Base-by-base conservation (phyloP, 345 rosid species). In the Microthlaspi erraticum region DNA sequence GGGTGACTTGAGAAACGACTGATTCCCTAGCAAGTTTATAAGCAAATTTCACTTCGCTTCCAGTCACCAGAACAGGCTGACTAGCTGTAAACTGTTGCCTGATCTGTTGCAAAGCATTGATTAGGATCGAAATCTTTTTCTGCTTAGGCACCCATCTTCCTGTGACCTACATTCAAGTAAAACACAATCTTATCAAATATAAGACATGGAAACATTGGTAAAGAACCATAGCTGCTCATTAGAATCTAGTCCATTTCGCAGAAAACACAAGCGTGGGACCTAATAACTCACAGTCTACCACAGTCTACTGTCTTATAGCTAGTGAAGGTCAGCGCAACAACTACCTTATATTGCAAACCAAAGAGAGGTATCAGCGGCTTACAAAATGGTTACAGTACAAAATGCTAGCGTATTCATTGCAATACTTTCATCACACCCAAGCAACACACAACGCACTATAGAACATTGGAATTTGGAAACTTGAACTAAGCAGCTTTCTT, bases 21-120 rank as follows among this genome's bases (percentile, higher is more conserved):
- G 96, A 90, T 34, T 83, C 93, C 75, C 87, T 84, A 41, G 98
- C 92, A 66, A 92, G 82, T 77, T 85, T 85, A 50, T 76, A 80
- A 14, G 84, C 93, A 77, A 46, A 78, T 43, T 83, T 87, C 16
- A 73, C 66, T 58, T 81, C 80, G 23, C 68, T 71, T 14, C 68
- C 83, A 11, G 81, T 64, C 77, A 80, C 85, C 36, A 79, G 75
- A 55, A 53, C 36, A 23, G 69, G 69, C 26, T 54, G 49, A 13
- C n/a, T 17, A 44, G 7, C 39, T 56, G 64, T 1, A 19, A 75
- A 75, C 0, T 53, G 51, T 60, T 34, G 69, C 57, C 52, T 75
- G 17, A 60, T 44, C 18, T 9, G 32, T 12, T 33, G 69, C 36
- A 75, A 26, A 49, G 46, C 16, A 79, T 72, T 5, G 18, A 60